Evolutionary conservation across 192 early-diverging fungal genomes (phyloP).

Genomic region (Polychytrium aggregatum): DNA sequence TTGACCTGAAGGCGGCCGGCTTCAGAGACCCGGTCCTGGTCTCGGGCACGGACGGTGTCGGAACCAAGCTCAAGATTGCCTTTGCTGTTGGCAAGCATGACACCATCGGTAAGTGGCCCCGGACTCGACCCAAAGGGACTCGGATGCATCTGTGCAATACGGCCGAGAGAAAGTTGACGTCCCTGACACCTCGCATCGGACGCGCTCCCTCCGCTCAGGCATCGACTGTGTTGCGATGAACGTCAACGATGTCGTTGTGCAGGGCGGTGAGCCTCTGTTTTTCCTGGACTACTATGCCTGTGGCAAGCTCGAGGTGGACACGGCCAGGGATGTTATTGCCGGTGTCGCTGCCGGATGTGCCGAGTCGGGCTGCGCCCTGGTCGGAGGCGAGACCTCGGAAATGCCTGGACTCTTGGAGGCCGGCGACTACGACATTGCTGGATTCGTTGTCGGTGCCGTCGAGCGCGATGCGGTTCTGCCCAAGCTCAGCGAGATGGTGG

Average conservation of each 20-base stretch:
- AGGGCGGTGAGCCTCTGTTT: constrained; percentile 97
- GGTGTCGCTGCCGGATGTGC: constrained; percentile 92
- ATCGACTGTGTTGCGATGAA: constrained; percentile 99
- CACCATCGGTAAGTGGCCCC: constrained; percentile 51
- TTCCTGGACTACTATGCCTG: constrained; percentile 99
- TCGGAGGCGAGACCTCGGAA: constrained; percentile 98
- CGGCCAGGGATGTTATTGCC: constrained; percentile 78
- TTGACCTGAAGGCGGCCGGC: constrained; percentile 89
- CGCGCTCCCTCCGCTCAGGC: constrained; percentile 23
- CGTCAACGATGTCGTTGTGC: constrained; percentile 97
- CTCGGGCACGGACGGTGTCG: constrained; percentile 97
- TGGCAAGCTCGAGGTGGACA: constrained; percentile 83
- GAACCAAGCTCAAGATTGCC: constrained; percentile 97
- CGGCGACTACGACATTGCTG: constrained; percentile 89
- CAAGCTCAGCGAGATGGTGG: constrained; percentile 56
- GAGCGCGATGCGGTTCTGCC: constrained; percentile 84
- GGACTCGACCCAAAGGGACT: neutral
- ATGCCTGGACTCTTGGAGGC: constrained; percentile 92
- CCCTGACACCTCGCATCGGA: neutral
- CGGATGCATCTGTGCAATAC: constrained; percentile 14
- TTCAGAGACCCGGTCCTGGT: constrained; percentile 90
- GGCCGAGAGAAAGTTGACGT: neutral
- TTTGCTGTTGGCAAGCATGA: constrained; percentile 75
- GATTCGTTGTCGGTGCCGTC: constrained; percentile 95
- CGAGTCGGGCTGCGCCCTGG: constrained; percentile 81